A percentile compares a stretch with the other conserved stretches of the same genome.
Conservation (phyloP, 768 basidiomycete species). For the Boletus rex-veris region DNA sequence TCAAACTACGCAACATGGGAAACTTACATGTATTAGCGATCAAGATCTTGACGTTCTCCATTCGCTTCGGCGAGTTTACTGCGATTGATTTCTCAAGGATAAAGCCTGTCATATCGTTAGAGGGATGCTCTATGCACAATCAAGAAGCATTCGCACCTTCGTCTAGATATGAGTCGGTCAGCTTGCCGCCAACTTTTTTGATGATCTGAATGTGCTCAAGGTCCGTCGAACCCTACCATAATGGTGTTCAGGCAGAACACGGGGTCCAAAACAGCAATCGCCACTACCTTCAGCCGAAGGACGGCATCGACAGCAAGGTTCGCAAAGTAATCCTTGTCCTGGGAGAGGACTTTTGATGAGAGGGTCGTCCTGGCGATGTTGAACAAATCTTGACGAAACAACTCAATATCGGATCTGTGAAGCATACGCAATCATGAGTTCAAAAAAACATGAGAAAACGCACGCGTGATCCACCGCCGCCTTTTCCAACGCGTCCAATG, state of each 20-base stretch:
- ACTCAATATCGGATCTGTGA: constrained; percentile 60
- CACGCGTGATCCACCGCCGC: constrained; percentile 84
- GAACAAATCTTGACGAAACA: constrained; percentile 87
- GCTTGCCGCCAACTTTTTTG: constrained; percentile 99
- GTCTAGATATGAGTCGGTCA: constrained; percentile 96
- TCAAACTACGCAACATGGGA: neutral
- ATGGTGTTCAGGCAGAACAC: neutral
- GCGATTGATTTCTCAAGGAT: constrained; percentile 96
- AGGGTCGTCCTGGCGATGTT: constrained; percentile 96
- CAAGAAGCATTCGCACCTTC: constrained; percentile 56
- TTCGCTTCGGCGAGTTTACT: constrained; percentile 89
- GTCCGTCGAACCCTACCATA: constrained; percentile 81
- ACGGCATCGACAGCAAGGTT: constrained; percentile 98
- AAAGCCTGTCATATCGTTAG: constrained; percentile 57
- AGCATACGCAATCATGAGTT: neutral
- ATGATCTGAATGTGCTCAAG: constrained; percentile 99
- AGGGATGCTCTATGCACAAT: neutral
- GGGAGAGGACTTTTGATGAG: constrained; percentile 92
- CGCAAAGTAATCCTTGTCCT: constrained; percentile 97
- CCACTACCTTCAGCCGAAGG: constrained; percentile 74
- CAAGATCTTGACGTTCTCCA: constrained; percentile 93
- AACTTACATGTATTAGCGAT: constrained; percentile 95
- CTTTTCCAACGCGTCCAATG: constrained; percentile 78
- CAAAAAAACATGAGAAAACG: constrained; percentile 28
- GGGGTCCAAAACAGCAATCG: neutral